phyloP scores from a whole-genome alignment of 1,284 basidiomycete species.

The Pascua guehoae region DNA sequence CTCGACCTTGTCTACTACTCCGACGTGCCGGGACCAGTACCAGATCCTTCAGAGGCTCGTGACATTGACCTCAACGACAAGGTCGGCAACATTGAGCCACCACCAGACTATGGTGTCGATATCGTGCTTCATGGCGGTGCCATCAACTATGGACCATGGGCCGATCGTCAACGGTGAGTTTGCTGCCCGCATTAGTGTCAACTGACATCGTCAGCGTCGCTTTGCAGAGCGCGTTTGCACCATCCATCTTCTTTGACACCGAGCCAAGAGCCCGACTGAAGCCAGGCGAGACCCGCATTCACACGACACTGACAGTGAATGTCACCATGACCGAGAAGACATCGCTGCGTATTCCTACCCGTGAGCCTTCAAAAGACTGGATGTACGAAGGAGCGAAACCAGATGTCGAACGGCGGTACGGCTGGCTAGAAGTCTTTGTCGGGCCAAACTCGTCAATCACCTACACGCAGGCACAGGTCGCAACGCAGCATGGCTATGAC shows the following conservation, averaged over 20 bases:
- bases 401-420: slow-evolving; percentile 56
- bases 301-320: slow-evolving; percentile 72
- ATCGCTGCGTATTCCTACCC: slow-evolving; percentile 73
- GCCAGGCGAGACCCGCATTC: slow-evolving; percentile 74
- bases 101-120: slow-evolving; percentile 91
- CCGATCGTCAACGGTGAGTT: slow-evolving; percentile 69
- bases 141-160: slow-evolving; percentile 87
- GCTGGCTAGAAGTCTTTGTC: slow-evolving; percentile 66
- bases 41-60: slow-evolving; percentile 42
- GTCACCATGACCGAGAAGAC: slow-evolving; percentile 73
- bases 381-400: slow-evolving; percentile 34
- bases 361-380: slow-evolving; percentile 60
- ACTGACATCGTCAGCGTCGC: slow-evolving; percentile 48
- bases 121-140: slow-evolving; percentile 69
- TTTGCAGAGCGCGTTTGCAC: slow-evolving; percentile 76
- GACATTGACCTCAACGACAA: slow-evolving; percentile 57
- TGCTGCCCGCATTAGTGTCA: too few relatives aligned
- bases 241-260: slow-evolving; percentile 66
- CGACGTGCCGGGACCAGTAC: slow-evolving; percentile 57
- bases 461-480: slow-evolving; percentile 77
- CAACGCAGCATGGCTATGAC: slow-evolving; percentile 68
- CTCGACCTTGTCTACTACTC: slow-evolving; percentile 78
- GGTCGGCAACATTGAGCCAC: slow-evolving; percentile 75
- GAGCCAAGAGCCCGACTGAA: slow-evolving; percentile 58
- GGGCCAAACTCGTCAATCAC: slow-evolving; percentile 77